Base-by-base conservation (phyloP, 116 monocot genomes). In the Phalaenopsis hybrid region DNA sequence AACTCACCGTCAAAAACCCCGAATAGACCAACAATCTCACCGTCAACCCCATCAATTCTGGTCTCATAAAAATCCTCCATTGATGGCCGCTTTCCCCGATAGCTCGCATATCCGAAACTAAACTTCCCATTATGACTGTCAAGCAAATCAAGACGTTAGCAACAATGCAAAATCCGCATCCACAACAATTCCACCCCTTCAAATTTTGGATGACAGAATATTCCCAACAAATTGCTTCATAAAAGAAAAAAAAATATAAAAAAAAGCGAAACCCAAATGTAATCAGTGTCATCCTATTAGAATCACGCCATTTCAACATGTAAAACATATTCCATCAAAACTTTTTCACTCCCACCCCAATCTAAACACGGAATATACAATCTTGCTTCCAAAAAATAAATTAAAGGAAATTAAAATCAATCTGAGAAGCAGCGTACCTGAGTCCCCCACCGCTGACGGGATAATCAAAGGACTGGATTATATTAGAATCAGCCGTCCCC, bases 41-140 rank as follows among this genome's bases (percentile, higher is more conserved):
- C 98, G 86, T 98, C 90, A 59, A 98, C 90, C 79, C 89, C 90
- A 83, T 94, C 92, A 45, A 97, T 88, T 89, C 92, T 93, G 4
- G 94, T 93, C 65, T 98, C 98, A 74, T 91, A 92, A 45, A 95
- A 93, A 79, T 98, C 98, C 79, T 98, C 98, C 98, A 98, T 98
- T 23, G 98, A 93, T 37, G 98, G 84, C 81, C 98, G 89, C 82
- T 93, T 98, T 20, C 98, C 98, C 0, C 89, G 88, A 82, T 88
- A 93, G 79, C 95, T 98, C 18, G 98, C 98, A 88, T 95, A 98
- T 55, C 98, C 98, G 89, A 94, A 98, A 84, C 93, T 92, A 59
- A 98, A 95, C 81, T 93, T 94, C 15, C 98, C 98, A 82, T 98
- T 89, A 79, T 91, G 83, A 79, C 98, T 98, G 89, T 74, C 18